phyloP scores from a whole-genome alignment of 1,139 yeast genomes.

The Diutina scorzettiae region DNA sequence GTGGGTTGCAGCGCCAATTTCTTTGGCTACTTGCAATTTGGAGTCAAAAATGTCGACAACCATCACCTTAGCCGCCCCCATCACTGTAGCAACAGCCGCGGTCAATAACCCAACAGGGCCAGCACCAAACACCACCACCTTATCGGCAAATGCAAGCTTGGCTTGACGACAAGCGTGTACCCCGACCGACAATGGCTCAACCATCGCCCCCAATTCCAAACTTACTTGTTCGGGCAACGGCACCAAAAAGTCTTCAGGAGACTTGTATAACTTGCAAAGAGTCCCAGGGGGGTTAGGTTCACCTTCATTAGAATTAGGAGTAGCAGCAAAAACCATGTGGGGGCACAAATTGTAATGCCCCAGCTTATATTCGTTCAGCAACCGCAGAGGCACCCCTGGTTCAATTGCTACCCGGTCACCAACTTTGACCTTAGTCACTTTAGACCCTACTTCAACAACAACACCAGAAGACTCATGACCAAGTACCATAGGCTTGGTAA shows the following conservation, averaged over 20 bases:
- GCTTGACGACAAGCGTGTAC: constrained; percentile 72
- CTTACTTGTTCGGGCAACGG: constrained; percentile 68
- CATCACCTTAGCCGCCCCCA: constrained; percentile 65
- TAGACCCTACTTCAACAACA: constrained; percentile 52
- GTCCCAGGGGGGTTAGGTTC: constrained; percentile 53
- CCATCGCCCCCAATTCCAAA: constrained; percentile 78
- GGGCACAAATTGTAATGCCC: constrained; percentile 78
- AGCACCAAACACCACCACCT: constrained; percentile 76
- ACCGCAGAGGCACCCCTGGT: constrained; percentile 55
- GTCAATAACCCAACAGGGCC: constrained; percentile 85
- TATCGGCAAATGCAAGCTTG: constrained; percentile 58
- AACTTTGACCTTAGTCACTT: constrained; percentile 46
- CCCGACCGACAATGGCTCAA: constrained; percentile 82
- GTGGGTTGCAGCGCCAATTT: constrained; percentile 48
- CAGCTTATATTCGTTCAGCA: constrained; percentile 58
- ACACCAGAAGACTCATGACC: constrained; percentile 74
- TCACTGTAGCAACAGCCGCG: constrained; percentile 69
- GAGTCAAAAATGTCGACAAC: constrained; percentile 53
- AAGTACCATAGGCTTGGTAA: constrained; percentile 54
- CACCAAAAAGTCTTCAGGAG: constrained; percentile 79
- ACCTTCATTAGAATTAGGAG: constrained; percentile 40
- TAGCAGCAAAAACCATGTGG: constrained; percentile 77
- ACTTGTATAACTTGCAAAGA: constrained; percentile 53
- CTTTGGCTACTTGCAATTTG: constrained; percentile 47
- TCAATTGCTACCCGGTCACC: constrained; percentile 80